Conservation (phyloP, 495 filamentous ascomycete genomes). For the Penicillium desertorum region DNA sequence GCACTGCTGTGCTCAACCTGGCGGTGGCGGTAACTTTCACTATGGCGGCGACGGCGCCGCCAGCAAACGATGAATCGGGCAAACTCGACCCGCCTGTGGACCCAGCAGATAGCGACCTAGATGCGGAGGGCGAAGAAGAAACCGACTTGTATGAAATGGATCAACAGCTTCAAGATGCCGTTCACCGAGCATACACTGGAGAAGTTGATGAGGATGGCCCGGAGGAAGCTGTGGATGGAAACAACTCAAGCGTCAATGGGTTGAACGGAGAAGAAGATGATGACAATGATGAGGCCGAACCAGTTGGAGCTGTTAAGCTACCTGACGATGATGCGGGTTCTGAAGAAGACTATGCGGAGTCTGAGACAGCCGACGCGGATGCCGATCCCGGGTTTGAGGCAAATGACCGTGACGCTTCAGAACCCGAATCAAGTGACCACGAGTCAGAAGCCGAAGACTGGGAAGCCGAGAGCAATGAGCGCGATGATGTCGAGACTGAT, state of each 20-base stretch:
- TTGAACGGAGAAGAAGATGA: constrained; percentile 39
- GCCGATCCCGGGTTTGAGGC: constrained; percentile 44
- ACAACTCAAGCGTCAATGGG: constrained; percentile 29
- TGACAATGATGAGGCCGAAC: constrained; percentile 54
- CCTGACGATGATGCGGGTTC: constrained; percentile 52
- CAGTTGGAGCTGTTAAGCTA: constrained; percentile 75
- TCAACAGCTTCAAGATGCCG: constrained; percentile 50
- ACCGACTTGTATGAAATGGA: constrained; percentile 50
- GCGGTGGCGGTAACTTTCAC: constrained; percentile 45
- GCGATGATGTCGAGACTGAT: constrained; percentile 66
- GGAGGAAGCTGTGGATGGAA: constrained; percentile 38
- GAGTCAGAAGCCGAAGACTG: constrained; percentile 71
- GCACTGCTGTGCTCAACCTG: constrained; percentile 36
- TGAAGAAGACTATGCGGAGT: constrained; percentile 40
- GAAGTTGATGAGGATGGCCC: constrained; percentile 45
- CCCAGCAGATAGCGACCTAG: constrained; percentile 50
- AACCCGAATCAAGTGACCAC: constrained; percentile 55
- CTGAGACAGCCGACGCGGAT: constrained; percentile 44
- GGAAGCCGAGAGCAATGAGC: constrained; percentile 61
- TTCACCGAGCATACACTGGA: constrained; percentile 53
- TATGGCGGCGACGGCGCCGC: constrained; percentile 52
- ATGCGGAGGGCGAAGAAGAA: constrained; percentile 55
- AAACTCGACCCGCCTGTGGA: constrained; percentile 38
- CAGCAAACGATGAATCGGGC: constrained; percentile 41
- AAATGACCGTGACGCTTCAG: constrained; percentile 49